phyloP scores from a whole-genome alignment of 148 eudicot species.

The Cornus controversa region DNA sequence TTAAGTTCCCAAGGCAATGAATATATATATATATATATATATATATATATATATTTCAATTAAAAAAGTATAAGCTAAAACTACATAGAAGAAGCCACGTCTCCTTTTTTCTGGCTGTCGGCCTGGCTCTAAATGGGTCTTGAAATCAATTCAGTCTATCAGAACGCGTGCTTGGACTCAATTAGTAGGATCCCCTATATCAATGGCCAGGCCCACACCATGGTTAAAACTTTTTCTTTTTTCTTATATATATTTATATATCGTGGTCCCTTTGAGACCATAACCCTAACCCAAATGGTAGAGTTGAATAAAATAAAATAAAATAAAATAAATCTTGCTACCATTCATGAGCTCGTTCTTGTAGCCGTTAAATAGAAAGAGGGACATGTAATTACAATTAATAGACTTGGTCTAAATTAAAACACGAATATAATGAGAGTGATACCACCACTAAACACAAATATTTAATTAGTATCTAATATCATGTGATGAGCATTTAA shows the following conservation, averaged over 20 bases:
- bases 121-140: slow-evolving; percentile 16
- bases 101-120: slow-evolving; percentile 17
- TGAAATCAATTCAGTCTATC: slow-evolving; percentile 3
- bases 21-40: not conserved
- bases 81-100: slow-evolving; percentile 20
- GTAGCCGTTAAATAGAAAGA: too few relatives aligned
- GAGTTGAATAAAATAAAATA: too few relatives aligned
- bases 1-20: slow-evolving; percentile 18
- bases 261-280: too few relatives aligned
- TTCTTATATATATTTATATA: slow-evolving; percentile 2
- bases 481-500: too few relatives aligned
- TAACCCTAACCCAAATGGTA: too few relatives aligned
- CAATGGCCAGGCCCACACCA: not conserved
- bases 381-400: too few relatives aligned
- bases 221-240: not conserved
- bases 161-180: slow-evolving; percentile 15
- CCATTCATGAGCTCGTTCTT: too few relatives aligned
- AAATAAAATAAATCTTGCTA: too few relatives aligned
- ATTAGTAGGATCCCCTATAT: not conserved
- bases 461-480: too few relatives aligned
- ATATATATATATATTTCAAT: not conserved
- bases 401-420: too few relatives aligned
- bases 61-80: not conserved
- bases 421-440: too few relatives aligned
- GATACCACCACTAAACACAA: too few relatives aligned